Conservation (phyloP, 371 early-diverging fungal genomes). For the Circinella minor region DNA sequence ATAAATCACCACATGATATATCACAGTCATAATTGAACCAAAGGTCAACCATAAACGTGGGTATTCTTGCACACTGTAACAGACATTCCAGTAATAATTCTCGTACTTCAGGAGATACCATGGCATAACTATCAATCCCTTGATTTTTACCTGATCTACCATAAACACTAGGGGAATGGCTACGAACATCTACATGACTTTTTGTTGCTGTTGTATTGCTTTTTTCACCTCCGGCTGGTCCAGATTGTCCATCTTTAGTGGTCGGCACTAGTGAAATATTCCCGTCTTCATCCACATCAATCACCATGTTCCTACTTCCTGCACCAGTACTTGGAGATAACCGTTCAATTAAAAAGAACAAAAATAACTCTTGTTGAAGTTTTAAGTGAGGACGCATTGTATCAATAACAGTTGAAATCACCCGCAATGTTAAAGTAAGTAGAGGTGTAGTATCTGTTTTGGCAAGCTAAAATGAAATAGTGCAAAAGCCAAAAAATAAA, state of each 20-base stretch:
- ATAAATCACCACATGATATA: slow-evolving; percentile 78
- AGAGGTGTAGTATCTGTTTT: slow-evolving; percentile 66
- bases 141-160: slow-evolving; percentile 27
- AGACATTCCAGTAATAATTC: slow-evolving; percentile 84
- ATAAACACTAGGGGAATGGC: slow-evolving; percentile 50
- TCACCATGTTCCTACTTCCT: slow-evolving; percentile 34
- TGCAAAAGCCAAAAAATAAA: not conserved
- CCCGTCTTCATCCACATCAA: slow-evolving; percentile 50
- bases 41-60: slow-evolving; percentile 83
- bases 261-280: slow-evolving; percentile 31
- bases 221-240: not conserved
- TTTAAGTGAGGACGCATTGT: slow-evolving; percentile 73
- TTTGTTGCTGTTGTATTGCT: not conserved
- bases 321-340: slow-evolving; percentile 55
- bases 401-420: slow-evolving; percentile 76
- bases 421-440: slow-evolving; percentile 65
- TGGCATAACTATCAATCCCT: slow-evolving; percentile 46
- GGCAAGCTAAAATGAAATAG: slow-evolving; percentile 43
- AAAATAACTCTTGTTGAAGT: slow-evolving; percentile 78
- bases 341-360: slow-evolving; percentile 78
- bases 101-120: slow-evolving; percentile 77
- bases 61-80: slow-evolving; percentile 69
- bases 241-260: slow-evolving; percentile 2
- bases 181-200: slow-evolving; percentile 35
- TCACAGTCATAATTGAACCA: slow-evolving; percentile 96